These are phyloP conservation scores for Simplicillium aogashimaense DNA, from an alignment of 2,329 filamentous ascomycete genomes.

Conservation along the genomic window DNA sequence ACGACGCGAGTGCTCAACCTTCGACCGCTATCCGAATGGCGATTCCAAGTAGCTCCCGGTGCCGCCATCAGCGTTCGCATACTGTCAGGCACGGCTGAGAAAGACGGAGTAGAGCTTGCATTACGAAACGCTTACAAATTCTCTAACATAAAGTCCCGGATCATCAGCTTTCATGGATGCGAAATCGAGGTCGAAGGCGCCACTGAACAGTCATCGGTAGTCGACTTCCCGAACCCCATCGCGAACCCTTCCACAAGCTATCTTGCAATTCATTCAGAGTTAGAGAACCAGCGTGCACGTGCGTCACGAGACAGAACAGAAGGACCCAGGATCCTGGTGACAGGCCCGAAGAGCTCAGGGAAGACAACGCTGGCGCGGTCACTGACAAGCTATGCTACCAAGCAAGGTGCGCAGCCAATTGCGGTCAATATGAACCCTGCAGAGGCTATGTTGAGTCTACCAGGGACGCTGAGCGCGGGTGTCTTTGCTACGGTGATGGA, in stretches of 20 bases:
- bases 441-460: slow-evolving; percentile 68
- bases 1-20: slow-evolving; percentile 41
- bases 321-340: slow-evolving; percentile 75
- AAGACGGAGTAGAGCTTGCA: slow-evolving; percentile 91
- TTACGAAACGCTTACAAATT: slow-evolving; percentile 72
- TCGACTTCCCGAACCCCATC: slow-evolving; percentile 56
- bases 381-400: slow-evolving; percentile 69
- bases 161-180: slow-evolving; percentile 90
- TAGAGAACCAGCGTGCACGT: slow-evolving; percentile 61
- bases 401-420: slow-evolving; percentile 63
- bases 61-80: slow-evolving; percentile 46
- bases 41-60: slow-evolving; percentile 58
- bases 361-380: slow-evolving; percentile 77
- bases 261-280: slow-evolving; percentile 78
- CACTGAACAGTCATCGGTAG: slow-evolving; percentile 42
- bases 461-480: slow-evolving; percentile 77
- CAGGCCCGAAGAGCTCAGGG: slow-evolving; percentile 68
- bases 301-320: slow-evolving; percentile 37
- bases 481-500: slow-evolving; percentile 83
- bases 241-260: slow-evolving; percentile 75
- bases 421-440: slow-evolving; percentile 78
- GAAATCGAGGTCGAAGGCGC: slow-evolving; percentile 65
- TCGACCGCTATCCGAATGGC: slow-evolving; percentile 62
- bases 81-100: slow-evolving; percentile 73
- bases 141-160: slow-evolving; percentile 70